phyloP scores from a whole-genome alignment of 108 stramenopile species.

The Skeletonema marinoi region DNA sequence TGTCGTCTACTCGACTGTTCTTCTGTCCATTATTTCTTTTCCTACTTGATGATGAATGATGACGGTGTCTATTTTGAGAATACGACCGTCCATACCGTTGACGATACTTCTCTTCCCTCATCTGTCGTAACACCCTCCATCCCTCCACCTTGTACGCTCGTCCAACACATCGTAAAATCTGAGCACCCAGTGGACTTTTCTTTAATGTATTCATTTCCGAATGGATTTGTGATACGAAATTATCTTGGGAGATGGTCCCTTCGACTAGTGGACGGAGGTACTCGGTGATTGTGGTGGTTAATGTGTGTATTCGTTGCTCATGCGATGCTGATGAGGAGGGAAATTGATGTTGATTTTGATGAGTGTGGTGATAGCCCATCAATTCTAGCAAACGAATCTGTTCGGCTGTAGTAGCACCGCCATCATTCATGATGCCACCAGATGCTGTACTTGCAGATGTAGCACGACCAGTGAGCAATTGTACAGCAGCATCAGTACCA shows the following conservation, averaged over 20 bases:
- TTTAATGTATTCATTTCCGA: conserved; percentile 64
- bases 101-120: not conserved
- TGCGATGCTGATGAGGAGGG: not conserved
- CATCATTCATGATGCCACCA: not conserved
- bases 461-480: conserved; percentile 39
- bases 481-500: conserved; percentile 51
- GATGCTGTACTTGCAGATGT: not conserved
- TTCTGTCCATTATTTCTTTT: not conserved
- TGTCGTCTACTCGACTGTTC: conserved; percentile 20
- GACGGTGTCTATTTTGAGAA: too few relatives aligned
- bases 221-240: conserved; percentile 46
- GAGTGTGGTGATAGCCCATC: conserved; percentile 50
- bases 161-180: conserved; percentile 81
- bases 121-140: conserved; percentile 32
- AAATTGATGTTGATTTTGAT: not conserved
- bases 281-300: conserved; percentile 66
- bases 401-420: not conserved
- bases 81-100: too few relatives aligned
- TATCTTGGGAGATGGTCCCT: conserved; percentile 47
- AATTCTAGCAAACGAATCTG: conserved; percentile 36
- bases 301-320: conserved; percentile 46
- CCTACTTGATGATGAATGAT: not conserved
- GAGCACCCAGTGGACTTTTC: conserved; percentile 67
- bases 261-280: conserved; percentile 77
- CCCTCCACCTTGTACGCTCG: conserved; percentile 75